Evolutionary conservation across 2,329 filamentous ascomycete genomes (phyloP).

Genomic region (Fragosphaeria purpurea): DNA sequence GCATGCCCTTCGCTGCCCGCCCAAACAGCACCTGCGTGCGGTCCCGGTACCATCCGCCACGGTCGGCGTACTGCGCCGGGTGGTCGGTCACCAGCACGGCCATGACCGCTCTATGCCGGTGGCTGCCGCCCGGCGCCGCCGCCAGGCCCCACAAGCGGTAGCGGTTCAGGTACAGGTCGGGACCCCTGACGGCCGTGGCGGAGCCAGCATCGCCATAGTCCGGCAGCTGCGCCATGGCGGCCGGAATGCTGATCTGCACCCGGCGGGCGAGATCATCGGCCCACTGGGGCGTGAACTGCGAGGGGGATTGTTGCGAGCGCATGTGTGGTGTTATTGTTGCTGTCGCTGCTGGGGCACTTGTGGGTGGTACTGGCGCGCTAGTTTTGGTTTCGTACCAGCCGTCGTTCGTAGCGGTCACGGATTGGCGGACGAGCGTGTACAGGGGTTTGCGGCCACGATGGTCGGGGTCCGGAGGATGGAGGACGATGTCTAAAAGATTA

Average conservation of each 20-base stretch:
- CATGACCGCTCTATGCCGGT: slow-evolving; percentile 24
- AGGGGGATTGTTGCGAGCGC: slow-evolving; percentile 8
- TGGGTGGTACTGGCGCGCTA: slow-evolving; percentile 7
- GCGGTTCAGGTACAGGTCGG: slow-evolving; percentile 34
- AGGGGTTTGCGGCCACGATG: slow-evolving; percentile 26
- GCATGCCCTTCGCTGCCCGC: slow-evolving; percentile 5
- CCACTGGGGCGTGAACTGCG: slow-evolving; percentile 31
- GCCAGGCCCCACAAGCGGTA: slow-evolving; percentile 45
- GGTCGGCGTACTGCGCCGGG: slow-evolving; percentile 37
- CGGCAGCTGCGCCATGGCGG: slow-evolving; percentile 21
- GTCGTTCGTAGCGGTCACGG: slow-evolving; percentile 39
- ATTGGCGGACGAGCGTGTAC: slow-evolving; percentile 43
- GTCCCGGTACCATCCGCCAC: slow-evolving; percentile 26
- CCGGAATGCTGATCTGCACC: slow-evolving; percentile 32
- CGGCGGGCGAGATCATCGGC: slow-evolving; percentile 35
- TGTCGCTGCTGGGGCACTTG: slow-evolving; percentile 11
- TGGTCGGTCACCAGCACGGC: slow-evolving; percentile 41
- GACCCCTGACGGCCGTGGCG: slow-evolving; percentile 9
- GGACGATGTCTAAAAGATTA: slow-evolving; percentile 16
- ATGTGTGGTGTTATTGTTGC: too few species aligned
- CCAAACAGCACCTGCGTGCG: slow-evolving; percentile 30
- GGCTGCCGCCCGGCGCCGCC: slow-evolving; percentile 35
- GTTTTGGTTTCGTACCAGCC: slow-evolving; percentile 45
- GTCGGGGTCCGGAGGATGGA: slow-evolving; percentile 29
- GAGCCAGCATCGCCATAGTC: slow-evolving; percentile 18